Evolutionary conservation across 805 yeast species (phyloP).

Genomic region (Saturnispora diversa): DNA sequence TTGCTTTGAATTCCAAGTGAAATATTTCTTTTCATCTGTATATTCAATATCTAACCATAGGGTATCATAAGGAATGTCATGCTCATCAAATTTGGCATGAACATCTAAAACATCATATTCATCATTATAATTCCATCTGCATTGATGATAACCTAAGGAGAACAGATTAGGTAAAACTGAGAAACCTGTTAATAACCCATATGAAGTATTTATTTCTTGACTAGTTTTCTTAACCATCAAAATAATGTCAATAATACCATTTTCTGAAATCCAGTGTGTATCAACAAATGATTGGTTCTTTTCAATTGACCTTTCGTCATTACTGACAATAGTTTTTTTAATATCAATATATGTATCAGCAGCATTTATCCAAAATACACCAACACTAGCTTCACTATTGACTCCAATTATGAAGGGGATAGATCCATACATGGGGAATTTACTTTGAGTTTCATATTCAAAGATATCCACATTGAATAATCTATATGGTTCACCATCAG

Average conservation of each 20-base stretch:
- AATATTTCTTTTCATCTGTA: conserved; percentile 77
- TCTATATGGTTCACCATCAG: conserved; percentile 64
- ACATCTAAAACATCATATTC: conserved; percentile 78
- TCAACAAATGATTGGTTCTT: conserved; percentile 15
- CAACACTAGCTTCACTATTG: conserved; percentile 50
- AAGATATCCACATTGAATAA: conserved; percentile 90
- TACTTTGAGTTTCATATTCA: conserved; percentile 79
- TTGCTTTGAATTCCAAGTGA: conserved; percentile 73
- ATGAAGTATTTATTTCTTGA: conserved; percentile 46
- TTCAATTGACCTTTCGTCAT: conserved; percentile 9
- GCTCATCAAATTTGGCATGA: conserved; percentile 57
- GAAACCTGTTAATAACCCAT: conserved; percentile 65
- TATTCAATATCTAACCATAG: conserved; percentile 96
- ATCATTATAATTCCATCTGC: conserved; percentile 94
- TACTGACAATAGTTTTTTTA: conserved; percentile 25
- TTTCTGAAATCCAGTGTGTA: conserved; percentile 93
- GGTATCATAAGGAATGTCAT: conserved; percentile 76
- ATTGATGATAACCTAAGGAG: conserved; percentile 88
- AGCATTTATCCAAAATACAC: conserved; percentile 84
- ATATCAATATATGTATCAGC: conserved; percentile 91
- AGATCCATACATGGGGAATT: conserved; percentile 89
- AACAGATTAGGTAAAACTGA: conserved; percentile 68
- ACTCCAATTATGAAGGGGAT: conserved; percentile 81
- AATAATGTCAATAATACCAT: conserved; percentile 73
- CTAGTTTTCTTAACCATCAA: conserved; percentile 54